Conservation (phyloP, 108 stramenopile genomes). For the Pseudonitzschia multistriata region DNA sequence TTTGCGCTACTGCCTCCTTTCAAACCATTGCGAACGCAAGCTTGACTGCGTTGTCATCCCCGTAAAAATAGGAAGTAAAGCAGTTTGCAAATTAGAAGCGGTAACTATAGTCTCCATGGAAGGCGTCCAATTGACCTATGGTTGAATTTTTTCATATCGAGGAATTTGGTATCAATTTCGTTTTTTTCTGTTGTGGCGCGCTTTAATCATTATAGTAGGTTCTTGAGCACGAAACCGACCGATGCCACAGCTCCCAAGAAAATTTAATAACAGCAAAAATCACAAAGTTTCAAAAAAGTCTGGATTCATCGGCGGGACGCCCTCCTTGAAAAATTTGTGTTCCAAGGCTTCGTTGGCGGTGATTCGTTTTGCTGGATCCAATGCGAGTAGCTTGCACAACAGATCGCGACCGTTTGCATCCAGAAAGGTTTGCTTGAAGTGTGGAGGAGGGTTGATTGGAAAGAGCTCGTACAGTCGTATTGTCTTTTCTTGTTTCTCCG, state of each 20-base stretch:
- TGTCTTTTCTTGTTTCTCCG: conserved; percentile 33
- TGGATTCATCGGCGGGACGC: conserved; percentile 39
- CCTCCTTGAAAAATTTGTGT: conserved; percentile 45
- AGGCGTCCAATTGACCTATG: too few relatives aligned
- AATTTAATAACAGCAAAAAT: not conserved
- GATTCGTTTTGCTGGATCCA: conserved; percentile 89
- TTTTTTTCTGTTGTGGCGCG: too few relatives aligned
- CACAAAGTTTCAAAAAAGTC: conserved; percentile 38
- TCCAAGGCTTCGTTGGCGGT: conserved; percentile 86
- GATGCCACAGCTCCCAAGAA: too few relatives aligned
- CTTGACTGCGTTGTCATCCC: too few relatives aligned
- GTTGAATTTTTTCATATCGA: too few relatives aligned
- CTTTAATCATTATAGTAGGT: too few relatives aligned
- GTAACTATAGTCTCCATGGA: too few relatives aligned
- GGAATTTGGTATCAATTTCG: too few relatives aligned
- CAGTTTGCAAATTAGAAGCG: too few relatives aligned
- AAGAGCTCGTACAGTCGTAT: conserved; percentile 56
- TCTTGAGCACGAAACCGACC: too few relatives aligned
- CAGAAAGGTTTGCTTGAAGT: conserved; percentile 69
- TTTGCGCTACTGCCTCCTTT: conserved; percentile 18
- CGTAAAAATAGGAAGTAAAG: too few relatives aligned
- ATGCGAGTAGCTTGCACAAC: conserved; percentile 72
- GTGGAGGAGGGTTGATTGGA: conserved; percentile 63
- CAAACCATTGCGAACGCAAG: not conserved
- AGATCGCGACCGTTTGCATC: conserved; percentile 87